Percentiles rank a stretch among this genome's conserved stretches.
phyloP scores from a whole-genome alignment of 768 basidiomycete genomes.

The Kwoniella europaea region DNA sequence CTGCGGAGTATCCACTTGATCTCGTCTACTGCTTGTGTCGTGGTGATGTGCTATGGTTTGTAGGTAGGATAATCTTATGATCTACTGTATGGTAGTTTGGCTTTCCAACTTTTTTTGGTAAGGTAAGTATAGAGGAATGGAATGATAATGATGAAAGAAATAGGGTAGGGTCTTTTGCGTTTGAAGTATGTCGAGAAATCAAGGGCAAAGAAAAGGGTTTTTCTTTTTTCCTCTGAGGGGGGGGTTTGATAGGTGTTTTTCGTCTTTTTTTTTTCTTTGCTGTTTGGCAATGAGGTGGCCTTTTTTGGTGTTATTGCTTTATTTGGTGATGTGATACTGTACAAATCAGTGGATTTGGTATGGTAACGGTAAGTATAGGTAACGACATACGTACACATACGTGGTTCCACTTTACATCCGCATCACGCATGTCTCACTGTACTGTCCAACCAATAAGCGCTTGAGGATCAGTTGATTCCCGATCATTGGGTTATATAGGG shows the following conservation, averaged over 20 bases:
- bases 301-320: neutral
- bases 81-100: neutral
- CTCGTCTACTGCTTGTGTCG: neutral
- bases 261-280: neutral
- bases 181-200: conserved; percentile 15
- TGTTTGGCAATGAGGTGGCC: neutral
- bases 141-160: conserved; percentile 8
- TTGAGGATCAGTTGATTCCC: no score
- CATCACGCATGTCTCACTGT: no score
- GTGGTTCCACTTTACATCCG: no score
- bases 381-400: no score
- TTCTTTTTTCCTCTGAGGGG: neutral
- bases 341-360: no score
- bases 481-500: no score
- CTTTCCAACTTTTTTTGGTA: neutral
- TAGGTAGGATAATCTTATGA: neutral
- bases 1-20: neutral
- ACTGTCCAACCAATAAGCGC: no score
- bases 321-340: neutral
- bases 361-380: no score
- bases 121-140: neutral
- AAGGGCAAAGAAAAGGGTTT: conserved; percentile 4
- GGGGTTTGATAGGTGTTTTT: neutral
- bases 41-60: neutral
- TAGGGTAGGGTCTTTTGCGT: conserved; percentile 13